These are phyloP conservation scores for Emericellopsis atlantica DNA, from an alignment of 2,329 filamentous ascomycete species.

Conservation along the genomic window DNA sequence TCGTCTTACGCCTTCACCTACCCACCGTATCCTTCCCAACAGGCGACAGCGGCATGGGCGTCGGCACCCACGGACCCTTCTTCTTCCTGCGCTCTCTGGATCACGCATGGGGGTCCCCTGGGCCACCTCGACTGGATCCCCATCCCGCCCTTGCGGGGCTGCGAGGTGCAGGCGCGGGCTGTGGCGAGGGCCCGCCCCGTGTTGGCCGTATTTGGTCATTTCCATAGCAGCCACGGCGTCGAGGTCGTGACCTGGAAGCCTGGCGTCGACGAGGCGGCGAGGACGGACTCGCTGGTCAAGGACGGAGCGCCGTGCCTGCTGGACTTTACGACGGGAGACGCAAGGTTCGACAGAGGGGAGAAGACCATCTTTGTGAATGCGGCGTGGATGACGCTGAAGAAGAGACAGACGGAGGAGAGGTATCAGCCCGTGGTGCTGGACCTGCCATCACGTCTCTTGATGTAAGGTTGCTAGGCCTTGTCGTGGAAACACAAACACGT, in stretches of 20 bases:
- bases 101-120: constrained; percentile 71
- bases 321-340: constrained; percentile 16
- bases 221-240: constrained; percentile 25
- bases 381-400: constrained; percentile 40
- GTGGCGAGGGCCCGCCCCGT: no score
- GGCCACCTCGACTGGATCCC: constrained; percentile 65
- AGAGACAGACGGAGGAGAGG: constrained; percentile 26
- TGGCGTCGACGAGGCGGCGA: constrained; percentile 16
- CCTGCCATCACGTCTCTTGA: no score
- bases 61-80: no score
- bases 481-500: no score
- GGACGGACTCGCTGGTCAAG: constrained; percentile 14
- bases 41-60: no score
- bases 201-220: no score
- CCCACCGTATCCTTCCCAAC: constrained; percentile 26
- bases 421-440: no score
- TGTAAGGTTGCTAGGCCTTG: no score
- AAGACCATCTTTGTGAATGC: constrained; percentile 39
- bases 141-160: constrained; percentile 64
- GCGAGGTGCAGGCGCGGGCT: constrained; percentile 49
- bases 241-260: constrained; percentile 46
- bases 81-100: constrained; percentile 56
- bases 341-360: no score
- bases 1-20: constrained; percentile 71
- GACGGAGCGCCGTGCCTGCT: constrained; percentile 30